Base-by-base conservation (phyloP, 495 filamentous ascomycete genomes). In the Daldinia childiae region DNA sequence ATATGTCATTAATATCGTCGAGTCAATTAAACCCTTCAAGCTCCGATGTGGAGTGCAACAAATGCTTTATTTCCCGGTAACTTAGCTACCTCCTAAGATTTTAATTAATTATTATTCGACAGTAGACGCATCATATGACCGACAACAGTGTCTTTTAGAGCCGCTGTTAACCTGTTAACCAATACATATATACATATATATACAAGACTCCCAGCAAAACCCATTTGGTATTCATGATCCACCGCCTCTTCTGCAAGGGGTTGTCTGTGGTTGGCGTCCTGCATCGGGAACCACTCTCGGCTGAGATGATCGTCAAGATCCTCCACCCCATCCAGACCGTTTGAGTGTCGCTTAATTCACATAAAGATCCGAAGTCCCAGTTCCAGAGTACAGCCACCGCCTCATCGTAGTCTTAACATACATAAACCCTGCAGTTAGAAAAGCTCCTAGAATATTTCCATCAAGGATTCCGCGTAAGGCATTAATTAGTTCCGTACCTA, bases 241-340 rank as follows among this genome's bases (percentile, higher is more conserved):
- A 62, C 62, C 71, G 66, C 65, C 36, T 66, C 27, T 66, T 66
- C 71, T 73, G 66, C 71, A 73, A 73, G 71, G 71, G 71, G 71
- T 45, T 39, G 57, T 29, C 21, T 43, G 24, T 38, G 64, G 56
- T 52, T 55, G 41, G 61, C 41, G 64, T 48, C 54, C 61, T 69
- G 57, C 71, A 66, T 69, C 71, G 71, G 71, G 52, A 64, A 66
- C 52, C 64, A 73, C 51, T 66, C 62, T 64, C 61, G 62, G 62
- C 58, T 73, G 61, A 61, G 70, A 68, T 65, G 69, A 68, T 72
- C 70, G 60, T 65, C 65, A 65, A 41, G 65, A 65, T 68, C 61
- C 56, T 58, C 61, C 56, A 41, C 55, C 55, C 56, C 21, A n/a
- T 51, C 50, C 57, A 62, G 57, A 5, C 24, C 57, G 56, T 67